These are phyloP conservation scores for Coemansia sp. DNA, from an alignment of 192 early-diverging fungal genomes.

Conservation along the genomic window DNA sequence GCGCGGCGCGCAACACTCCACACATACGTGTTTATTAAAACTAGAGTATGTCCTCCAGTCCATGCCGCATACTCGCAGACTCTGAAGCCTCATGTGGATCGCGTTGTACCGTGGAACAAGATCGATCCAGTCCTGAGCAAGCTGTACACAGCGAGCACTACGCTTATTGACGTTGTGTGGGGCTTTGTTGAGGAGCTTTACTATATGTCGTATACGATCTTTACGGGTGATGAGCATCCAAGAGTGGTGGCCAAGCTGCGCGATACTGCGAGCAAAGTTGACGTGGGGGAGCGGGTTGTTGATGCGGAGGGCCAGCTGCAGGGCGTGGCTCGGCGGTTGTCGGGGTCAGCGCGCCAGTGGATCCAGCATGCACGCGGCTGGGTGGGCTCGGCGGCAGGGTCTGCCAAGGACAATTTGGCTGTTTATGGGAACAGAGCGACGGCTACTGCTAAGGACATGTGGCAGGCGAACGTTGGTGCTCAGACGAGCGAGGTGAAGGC, in stretches of 20 bases:
- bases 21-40: constrained; percentile 20
- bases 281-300: background rate
- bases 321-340: constrained; percentile 22
- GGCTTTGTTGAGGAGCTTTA: constrained; percentile 41
- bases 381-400: constrained; percentile 32
- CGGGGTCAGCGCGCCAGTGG: constrained; percentile 51
- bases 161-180: constrained; percentile 5
- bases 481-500: background rate
- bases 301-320: constrained; percentile 27
- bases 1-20: constrained; percentile 21
- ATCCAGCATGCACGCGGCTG: constrained; percentile 42
- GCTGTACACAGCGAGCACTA: background rate
- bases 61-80: constrained; percentile 18
- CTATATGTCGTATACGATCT: constrained; percentile 51
- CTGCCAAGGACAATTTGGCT: constrained; percentile 24
- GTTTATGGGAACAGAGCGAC: constrained; percentile 20
- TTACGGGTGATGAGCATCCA: constrained; percentile 44
- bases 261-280: background rate
- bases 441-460: constrained; percentile 20
- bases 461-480: constrained; percentile 18
- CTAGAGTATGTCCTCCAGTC: constrained; percentile 30
- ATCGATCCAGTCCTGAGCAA: constrained; percentile 11
- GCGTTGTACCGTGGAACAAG: constrained; percentile 50
- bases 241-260: constrained; percentile 18
- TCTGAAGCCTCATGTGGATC: constrained; percentile 44